phyloP scores from a whole-genome alignment of 768 basidiomycete genomes.

The Pholiota molesta region DNA sequence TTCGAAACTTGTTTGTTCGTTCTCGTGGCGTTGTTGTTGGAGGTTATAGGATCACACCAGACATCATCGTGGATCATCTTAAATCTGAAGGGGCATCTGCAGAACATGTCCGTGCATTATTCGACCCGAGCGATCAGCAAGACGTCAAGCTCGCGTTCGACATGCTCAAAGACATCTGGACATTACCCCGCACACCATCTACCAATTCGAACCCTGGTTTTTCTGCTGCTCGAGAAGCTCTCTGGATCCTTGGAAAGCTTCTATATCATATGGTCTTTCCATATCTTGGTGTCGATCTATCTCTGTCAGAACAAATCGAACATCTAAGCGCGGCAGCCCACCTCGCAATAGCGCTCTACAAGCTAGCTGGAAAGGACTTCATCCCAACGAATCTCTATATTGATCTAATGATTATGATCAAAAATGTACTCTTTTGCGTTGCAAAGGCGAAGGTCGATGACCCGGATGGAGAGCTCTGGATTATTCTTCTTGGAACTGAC shows the following conservation, averaged over 20 bases:
- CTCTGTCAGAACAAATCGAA: constrained; percentile 30
- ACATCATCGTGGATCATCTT: constrained; percentile 23
- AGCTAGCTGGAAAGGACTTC: constrained; percentile 17
- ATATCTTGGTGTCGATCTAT: constrained; percentile 28
- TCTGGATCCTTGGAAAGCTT: constrained; percentile 21
- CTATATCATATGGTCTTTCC: constrained; percentile 27
- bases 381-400: constrained; percentile 31
- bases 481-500: constrained; percentile 42
- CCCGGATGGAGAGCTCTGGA: constrained; percentile 32
- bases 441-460: constrained; percentile 34
- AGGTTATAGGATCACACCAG: constrained; percentile 22
- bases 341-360: constrained; percentile 24
- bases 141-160: constrained; percentile 28
- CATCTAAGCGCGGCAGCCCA: constrained; percentile 30
- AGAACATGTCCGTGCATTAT: constrained; percentile 22
- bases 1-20: constrained; percentile 27
- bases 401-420: constrained; percentile 32
- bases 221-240: constrained; percentile 9
- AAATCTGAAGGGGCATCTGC: constrained; percentile 13
- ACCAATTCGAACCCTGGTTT: constrained; percentile 11
- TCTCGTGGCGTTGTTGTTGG: constrained; percentile 23
- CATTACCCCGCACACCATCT: constrained; percentile 6
- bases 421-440: constrained; percentile 30
- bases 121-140: constrained; percentile 28
- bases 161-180: constrained; percentile 26